Percentiles rank a stretch among this genome's conserved stretches.
phyloP scores from a whole-genome alignment of 371 early-diverging fungal genomes.

The Mortierella sp. region DNA sequence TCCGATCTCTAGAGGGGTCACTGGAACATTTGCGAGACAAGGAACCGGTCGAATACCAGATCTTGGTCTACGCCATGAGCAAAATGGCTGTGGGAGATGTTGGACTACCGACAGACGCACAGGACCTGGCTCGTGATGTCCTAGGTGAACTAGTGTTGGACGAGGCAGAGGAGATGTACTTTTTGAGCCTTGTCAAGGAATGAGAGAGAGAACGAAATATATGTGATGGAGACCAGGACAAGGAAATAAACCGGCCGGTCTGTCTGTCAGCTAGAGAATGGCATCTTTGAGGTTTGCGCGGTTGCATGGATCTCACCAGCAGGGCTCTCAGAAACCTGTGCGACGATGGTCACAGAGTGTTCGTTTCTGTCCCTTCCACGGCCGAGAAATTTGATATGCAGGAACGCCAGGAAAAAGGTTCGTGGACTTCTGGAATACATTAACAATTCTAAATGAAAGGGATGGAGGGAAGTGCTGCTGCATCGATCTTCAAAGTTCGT shows the following conservation, averaged over 20 bases:
- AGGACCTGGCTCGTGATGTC: constrained; percentile 24
- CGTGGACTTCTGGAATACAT: too few species aligned
- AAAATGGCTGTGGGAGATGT: constrained; percentile 16
- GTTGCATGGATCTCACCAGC: too few species aligned
- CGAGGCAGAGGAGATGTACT: constrained; percentile 18
- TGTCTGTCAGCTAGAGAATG: too few species aligned
- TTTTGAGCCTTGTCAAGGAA: constrained; percentile 12
- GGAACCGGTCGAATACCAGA: constrained; percentile 16
- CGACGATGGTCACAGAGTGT: too few species aligned
- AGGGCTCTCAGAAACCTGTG: too few species aligned
- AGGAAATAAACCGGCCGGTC: too few species aligned
- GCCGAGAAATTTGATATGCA: too few species aligned
- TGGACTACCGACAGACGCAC: constrained; percentile 14
- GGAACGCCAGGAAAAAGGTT: too few species aligned
- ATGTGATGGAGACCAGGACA: too few species aligned
- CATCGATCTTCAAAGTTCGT: constrained; percentile 27
- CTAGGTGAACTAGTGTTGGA: constrained; percentile 11
- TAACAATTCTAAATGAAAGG: not conserved
- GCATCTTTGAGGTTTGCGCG: too few species aligned
- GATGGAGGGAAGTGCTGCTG: not conserved
- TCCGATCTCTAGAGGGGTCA: constrained; percentile 11
- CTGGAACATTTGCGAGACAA: not conserved
- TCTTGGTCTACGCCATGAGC: constrained; percentile 17
- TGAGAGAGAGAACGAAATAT: too few species aligned
- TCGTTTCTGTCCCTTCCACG: too few species aligned